Conservation (phyloP, 805 yeast genomes). For the Zygosaccharomyces kombuchaensis region DNA sequence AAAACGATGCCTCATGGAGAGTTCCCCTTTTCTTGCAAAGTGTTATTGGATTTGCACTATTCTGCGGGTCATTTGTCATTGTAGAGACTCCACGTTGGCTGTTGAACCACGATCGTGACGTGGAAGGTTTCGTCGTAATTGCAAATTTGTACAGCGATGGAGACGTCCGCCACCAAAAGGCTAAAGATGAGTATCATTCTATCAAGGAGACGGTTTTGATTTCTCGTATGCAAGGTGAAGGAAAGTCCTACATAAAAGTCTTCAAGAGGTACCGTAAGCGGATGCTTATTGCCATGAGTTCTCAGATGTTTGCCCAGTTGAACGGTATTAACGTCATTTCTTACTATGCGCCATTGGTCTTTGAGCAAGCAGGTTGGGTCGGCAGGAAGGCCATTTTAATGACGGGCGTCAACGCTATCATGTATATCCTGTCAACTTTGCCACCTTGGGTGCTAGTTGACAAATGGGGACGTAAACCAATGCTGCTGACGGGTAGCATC, state of each 20-base stretch:
- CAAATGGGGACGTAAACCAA: conserved; percentile 87
- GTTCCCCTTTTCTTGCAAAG: conserved; percentile 74
- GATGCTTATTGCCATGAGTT: conserved; percentile 81
- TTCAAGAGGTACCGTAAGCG: conserved; percentile 71
- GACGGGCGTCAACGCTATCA: conserved; percentile 75
- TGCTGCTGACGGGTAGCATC: conserved; percentile 71
- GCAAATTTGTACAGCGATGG: conserved; percentile 81
- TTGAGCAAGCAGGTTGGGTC: conserved; percentile 92
- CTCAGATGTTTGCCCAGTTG: conserved; percentile 89
- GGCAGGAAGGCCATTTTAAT: conserved; percentile 83
- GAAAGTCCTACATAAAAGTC: conserved; percentile 65
- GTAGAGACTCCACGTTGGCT: conserved; percentile 92
- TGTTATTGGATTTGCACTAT: conserved; percentile 61
- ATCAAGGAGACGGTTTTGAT: conserved; percentile 78
- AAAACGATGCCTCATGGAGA: conserved; percentile 67
- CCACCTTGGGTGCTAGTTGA: conserved; percentile 93
- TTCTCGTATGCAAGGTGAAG: conserved; percentile 75
- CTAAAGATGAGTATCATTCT: conserved; percentile 67
- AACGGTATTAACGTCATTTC: conserved; percentile 91
- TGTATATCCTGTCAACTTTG: conserved; percentile 61
- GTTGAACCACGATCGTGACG: conserved; percentile 71
- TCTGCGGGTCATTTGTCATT: conserved; percentile 69
- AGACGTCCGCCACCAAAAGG: conserved; percentile 61
- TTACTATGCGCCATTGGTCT: conserved; percentile 89
- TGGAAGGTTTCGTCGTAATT: conserved; percentile 80